phyloP scores from a whole-genome alignment of 306 rosid species.

The Rubus idaeus region DNA sequence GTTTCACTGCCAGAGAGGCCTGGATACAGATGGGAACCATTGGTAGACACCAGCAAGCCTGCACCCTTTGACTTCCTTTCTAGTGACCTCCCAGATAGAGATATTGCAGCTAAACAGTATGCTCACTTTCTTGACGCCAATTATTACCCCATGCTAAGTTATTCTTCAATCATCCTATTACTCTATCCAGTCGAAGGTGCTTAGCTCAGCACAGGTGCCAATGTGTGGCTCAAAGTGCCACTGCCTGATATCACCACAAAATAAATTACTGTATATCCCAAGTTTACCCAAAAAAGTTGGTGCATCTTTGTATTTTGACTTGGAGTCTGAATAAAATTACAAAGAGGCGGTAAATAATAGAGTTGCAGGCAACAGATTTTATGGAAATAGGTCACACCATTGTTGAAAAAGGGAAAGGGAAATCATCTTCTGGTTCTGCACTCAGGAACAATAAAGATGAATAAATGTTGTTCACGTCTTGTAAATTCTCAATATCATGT shows the following conservation, averaged over 20 bases:
- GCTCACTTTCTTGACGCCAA: conserved; percentile 80
- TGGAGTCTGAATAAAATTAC: conserved; percentile 2
- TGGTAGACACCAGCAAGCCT: conserved; percentile 81
- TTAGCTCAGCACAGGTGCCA: conserved; percentile 5
- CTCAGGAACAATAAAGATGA: neutral
- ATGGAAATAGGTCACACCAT: neutral
- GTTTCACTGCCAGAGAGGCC: conserved; percentile 74
- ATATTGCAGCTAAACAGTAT: conserved; percentile 60
- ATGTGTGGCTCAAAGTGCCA: neutral
- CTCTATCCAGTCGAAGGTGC: conserved; percentile 49
- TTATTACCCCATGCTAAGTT: conserved; percentile 88
- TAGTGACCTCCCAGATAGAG: conserved; percentile 63
- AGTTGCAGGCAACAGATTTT: neutral
- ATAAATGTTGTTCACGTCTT: neutral
- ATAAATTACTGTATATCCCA: neutral
- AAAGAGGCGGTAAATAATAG: neutral
- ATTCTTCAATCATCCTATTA: conserved; percentile 87
- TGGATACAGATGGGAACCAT: conserved; percentile 83
- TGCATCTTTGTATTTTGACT: neutral
- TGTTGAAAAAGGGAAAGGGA: neutral
- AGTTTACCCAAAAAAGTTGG: neutral
- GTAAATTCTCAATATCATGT: neutral
- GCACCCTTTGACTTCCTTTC: conserved; percentile 82
- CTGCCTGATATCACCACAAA: neutral
- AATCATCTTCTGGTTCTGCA: conserved; percentile 2